Evolutionary conservation across 116 monocot genomes (phyloP).

Genomic region (Trichopus zeylanicus): DNA sequence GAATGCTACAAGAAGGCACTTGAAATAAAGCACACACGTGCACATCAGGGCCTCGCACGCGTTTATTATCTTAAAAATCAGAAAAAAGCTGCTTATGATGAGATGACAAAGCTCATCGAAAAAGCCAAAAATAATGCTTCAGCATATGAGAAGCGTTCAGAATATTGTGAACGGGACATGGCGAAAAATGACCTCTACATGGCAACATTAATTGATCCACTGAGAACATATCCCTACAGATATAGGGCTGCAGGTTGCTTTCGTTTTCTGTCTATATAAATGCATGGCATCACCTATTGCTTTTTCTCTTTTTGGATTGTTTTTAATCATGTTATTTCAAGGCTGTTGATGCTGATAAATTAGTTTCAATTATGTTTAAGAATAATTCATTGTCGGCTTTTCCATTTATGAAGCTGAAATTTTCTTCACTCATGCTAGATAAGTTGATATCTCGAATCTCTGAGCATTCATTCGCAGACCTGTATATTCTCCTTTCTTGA

Average conservation of each 20-base stretch:
- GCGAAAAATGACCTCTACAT: conserved; percentile 74
- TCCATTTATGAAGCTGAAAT: too few species aligned
- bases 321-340: too few species aligned
- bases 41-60: conserved; percentile 93
- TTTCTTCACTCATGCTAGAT: too few species aligned
- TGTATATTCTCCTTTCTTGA: neutral
- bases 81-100: conserved; percentile 87
- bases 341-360: too few species aligned
- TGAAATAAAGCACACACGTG: conserved; percentile 91
- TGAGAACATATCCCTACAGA: conserved; percentile 92
- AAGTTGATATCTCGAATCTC: too few species aligned
- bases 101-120: conserved; percentile 96
- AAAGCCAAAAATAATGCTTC: conserved; percentile 87
- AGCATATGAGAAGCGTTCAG: conserved; percentile 96
- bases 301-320: too few species aligned
- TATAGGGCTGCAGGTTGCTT: conserved; percentile 88
- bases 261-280: neutral
- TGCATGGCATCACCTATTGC: too few species aligned
- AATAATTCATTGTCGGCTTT: too few species aligned
- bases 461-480: too few species aligned
- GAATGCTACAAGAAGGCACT: conserved; percentile 87
- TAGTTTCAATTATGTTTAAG: too few species aligned
- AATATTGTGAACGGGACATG: conserved; percentile 93
- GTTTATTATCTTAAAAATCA: conserved; percentile 79
- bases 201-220: conserved; percentile 80